phyloP scores from a whole-genome alignment of 441 rosid species.

The Adansonia rubrostipa region DNA sequence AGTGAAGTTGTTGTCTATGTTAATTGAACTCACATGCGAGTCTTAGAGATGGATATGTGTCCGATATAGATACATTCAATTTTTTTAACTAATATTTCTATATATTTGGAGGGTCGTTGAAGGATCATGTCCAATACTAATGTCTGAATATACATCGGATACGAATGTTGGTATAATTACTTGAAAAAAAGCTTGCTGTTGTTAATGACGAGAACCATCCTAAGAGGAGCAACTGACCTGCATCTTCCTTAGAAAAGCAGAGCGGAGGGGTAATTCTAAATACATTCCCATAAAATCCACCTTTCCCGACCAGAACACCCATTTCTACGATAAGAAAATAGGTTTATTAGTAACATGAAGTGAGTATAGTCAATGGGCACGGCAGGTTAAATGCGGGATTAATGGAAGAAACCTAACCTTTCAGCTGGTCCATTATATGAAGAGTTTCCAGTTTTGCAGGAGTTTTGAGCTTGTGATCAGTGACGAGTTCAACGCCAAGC shows the following conservation, averaged over 20 bases:
- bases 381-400: too few species aligned
- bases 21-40: too few species aligned
- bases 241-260: slow-evolving; percentile 81
- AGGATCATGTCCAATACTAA: too few species aligned
- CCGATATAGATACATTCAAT: too few species aligned
- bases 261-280: slow-evolving; percentile 93
- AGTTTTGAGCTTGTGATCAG: slow-evolving; percentile 63
- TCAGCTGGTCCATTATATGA: slow-evolving; percentile 76
- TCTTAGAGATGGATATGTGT: too few species aligned
- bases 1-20: too few species aligned
- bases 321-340: slow-evolving; percentile 46
- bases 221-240: slow-evolving; percentile 47
- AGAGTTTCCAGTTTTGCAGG: slow-evolving; percentile 77
- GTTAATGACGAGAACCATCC: neutral
- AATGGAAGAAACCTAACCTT: slow-evolving; percentile 49
- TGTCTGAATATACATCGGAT: too few species aligned
- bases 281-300: slow-evolving; percentile 86
- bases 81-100: too few species aligned
- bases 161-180: too few species aligned
- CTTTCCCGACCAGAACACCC: slow-evolving; percentile 88
- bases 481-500: slow-evolving; percentile 90
- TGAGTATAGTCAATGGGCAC: neutral
- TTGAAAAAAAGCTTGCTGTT: neutral
- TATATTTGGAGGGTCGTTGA: too few species aligned
- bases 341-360: slow-evolving; percentile 22